Base-by-base conservation (phyloP, 331 rosid genomes). In the Spiraea crenata region DNA sequence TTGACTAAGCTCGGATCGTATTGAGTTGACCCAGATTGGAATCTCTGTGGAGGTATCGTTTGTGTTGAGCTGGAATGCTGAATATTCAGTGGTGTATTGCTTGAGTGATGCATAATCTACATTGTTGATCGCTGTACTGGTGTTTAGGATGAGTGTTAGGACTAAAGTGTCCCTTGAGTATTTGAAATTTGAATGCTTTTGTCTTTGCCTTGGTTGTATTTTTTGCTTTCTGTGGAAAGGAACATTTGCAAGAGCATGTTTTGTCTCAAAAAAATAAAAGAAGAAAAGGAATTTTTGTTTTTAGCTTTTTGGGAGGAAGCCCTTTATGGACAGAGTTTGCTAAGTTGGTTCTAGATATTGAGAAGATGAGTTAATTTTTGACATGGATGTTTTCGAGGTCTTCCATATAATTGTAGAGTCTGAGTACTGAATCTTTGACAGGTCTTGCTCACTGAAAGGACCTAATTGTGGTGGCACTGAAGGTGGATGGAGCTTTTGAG, bases 1-100 rank as follows among this genome's bases (percentile, higher is more conserved):
- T 74, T 77, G 66, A 54, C 75, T 78, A 40, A 70, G 85, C 69
- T 78, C 39, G 70, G 70, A 59, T 77, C 66, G 70, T 58, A 69
- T 59, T 72, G 70, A 82, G 83, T 87, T 85, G 88, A 78, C 88
- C 74, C 84, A 59, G 75, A 67, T 81, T 71, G 76, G 80, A 83
- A 81, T 85, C 66, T 35, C 65, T 64, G 35, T 54, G 39, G 67
- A 80, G 88, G 80, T 81, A 70, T 77, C 69, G 20, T 75, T 82
- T 76, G 64, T 76, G 64, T 61, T 61, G 57, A 56, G 58, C 76
- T 80, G 63, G 71, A 39, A 76, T 81, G 86, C 79, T 71, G 81
- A 52, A 77, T 87, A 64, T 77, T 71, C 70, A 6, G 64, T 77
- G 44, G 64, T 61, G 70, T 61, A 46, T 48, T 83, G 57, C 82